These are phyloP conservation scores for Hebeloma cylindrosporum DNA, from an alignment of 768 basidiomycete genomes.

Conservation along the genomic window DNA sequence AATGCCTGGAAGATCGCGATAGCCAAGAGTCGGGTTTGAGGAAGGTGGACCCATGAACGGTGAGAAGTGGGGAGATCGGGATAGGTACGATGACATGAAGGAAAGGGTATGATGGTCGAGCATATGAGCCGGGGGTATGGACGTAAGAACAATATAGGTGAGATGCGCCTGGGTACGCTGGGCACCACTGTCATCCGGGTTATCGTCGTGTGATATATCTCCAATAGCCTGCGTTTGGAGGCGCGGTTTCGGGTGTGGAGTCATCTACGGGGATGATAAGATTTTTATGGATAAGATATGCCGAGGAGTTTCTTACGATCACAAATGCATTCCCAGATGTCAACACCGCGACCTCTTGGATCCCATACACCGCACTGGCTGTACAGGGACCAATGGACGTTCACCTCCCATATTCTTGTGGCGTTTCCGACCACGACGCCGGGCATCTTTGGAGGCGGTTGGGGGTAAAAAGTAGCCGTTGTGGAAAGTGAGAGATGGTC, in stretches of 20 bases:
- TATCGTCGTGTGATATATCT: slow-evolving; percentile 48
- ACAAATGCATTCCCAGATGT: slow-evolving; percentile 74
- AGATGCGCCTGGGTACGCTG: too few relatives aligned
- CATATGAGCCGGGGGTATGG: too few relatives aligned
- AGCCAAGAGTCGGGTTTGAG: too few relatives aligned
- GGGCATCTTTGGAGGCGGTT: slow-evolving; percentile 32
- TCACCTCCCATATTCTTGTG: slow-evolving; percentile 70
- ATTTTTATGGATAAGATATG: background rate
- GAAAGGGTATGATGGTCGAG: too few relatives aligned
- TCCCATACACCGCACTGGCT: slow-evolving; percentile 77
- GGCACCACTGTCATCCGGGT: too few relatives aligned
- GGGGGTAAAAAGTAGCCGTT: slow-evolving; percentile 10
- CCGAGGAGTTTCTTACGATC: slow-evolving; percentile 50
- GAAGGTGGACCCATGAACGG: too few relatives aligned
- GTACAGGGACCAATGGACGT: slow-evolving; percentile 61
- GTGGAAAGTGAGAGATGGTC: slow-evolving; percentile 3
- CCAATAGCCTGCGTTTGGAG: slow-evolving; percentile 48
- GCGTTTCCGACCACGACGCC: slow-evolving; percentile 59
- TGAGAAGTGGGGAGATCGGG: too few relatives aligned
- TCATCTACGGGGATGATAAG: slow-evolving; percentile 42
- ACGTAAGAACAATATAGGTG: too few relatives aligned
- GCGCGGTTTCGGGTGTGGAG: slow-evolving; percentile 51
- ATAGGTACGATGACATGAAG: too few relatives aligned
- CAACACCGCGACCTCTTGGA: slow-evolving; percentile 61
- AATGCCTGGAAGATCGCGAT: too few relatives aligned